Evolutionary conservation across 805 yeast genomes (phyloP).

Genomic region (Ascoidea tarda): DNA sequence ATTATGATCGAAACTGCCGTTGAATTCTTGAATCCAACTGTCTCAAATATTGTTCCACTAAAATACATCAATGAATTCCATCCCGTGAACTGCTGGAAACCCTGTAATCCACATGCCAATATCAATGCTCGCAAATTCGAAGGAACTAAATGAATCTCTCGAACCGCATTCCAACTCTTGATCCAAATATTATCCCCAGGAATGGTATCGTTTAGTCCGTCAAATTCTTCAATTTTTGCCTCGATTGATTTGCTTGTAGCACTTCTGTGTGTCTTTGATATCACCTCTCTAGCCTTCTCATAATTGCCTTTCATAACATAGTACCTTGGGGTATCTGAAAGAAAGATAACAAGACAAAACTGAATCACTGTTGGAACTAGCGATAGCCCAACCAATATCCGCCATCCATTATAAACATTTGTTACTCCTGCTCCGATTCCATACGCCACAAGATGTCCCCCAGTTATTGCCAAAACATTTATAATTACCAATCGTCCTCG

Average conservation of each 20-base stretch:
- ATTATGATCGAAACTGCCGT: slow-evolving; percentile 91
- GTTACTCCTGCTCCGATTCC: slow-evolving; percentile 84
- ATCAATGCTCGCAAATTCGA: slow-evolving; percentile 82
- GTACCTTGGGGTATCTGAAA: slow-evolving; percentile 94
- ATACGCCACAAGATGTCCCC: slow-evolving; percentile 91
- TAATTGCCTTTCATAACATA: slow-evolving; percentile 57
- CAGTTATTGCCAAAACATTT: slow-evolving; percentile 81
- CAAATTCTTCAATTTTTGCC: slow-evolving; percentile 54
- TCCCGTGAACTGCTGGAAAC: slow-evolving; percentile 93
- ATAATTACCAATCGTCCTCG: slow-evolving; percentile 86
- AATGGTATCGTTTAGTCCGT: slow-evolving; percentile 28
- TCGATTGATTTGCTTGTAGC: slow-evolving; percentile 53
- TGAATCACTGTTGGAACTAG: slow-evolving; percentile 79
- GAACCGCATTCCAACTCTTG: slow-evolving; percentile 46
- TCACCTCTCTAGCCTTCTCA: slow-evolving; percentile 54
- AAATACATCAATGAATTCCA: slow-evolving; percentile 95
- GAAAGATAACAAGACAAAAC: slow-evolving; percentile 59
- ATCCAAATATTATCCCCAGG: slow-evolving; percentile 32
- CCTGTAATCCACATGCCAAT: slow-evolving; percentile 88
- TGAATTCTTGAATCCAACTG: slow-evolving; percentile 78
- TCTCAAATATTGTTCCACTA: slow-evolving; percentile 81
- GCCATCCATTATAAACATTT: slow-evolving; percentile 74
- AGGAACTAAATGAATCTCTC: slow-evolving; percentile 49
- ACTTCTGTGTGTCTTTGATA: slow-evolving; percentile 45
- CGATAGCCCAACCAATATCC: slow-evolving; percentile 81